Base-by-base conservation (phyloP, 1,284 basidiomycete species). In the Earliella scabrosa region DNA sequence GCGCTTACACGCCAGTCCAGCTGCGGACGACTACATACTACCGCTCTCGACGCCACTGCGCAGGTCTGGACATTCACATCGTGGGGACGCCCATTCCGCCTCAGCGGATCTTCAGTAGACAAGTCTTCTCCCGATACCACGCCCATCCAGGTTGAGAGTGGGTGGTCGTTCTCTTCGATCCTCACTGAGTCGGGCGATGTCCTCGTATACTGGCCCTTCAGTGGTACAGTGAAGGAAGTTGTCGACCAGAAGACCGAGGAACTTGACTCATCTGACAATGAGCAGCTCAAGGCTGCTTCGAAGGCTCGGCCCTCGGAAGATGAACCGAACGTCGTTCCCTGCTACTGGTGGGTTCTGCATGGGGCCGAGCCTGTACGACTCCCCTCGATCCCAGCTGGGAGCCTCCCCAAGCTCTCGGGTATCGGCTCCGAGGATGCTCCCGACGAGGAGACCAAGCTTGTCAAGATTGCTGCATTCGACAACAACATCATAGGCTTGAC, bases 401-500 rank as follows among this genome's bases (percentile, higher is more conserved):
- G 53, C 14, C 66, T 79, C 1, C 88, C 87, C n/a, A 70, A 75
- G 16, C 67, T 91, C 36, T 78, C 79, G 35, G 34, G 58, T 18
- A 65, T 67, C 2, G 68, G 66, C 8, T 63, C 66, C 2, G 63
- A 65, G 4, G 69, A 71, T 8, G 70, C 76, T 11, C 45, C 54
- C 9, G 71, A 73, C 16, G 66, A 75, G 38, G 71, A 68, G 34
- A 77, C 75, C 23, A 79, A 78, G 61, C 75, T 95, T n/a, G 77
- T 93, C 40, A 86, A 92, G 71, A 89, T 96, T 48, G 92, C 91
- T 4, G 87, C 81, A 3, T 79, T 91, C 56, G 82, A 88, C 50
- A 77, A 78, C 44, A 79, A 83, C 61, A 68, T 95, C 21, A 74
- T 95, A 52, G 93, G 87, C 10, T 73, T 95, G 63, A 93, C 90